phyloP scores from a whole-genome alignment of 306 rosid species.

The Trifolium subterraneum region DNA sequence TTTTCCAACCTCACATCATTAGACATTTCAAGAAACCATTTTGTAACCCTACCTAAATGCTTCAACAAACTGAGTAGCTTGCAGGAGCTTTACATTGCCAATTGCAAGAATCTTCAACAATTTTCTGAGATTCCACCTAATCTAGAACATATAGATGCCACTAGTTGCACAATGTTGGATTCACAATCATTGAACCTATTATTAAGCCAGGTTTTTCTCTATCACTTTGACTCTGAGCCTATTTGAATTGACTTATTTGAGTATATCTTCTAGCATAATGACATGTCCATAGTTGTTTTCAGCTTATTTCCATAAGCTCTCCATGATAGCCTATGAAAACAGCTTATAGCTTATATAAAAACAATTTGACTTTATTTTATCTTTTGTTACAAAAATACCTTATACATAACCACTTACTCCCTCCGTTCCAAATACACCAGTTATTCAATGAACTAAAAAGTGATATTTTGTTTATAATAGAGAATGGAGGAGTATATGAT shows the following conservation, averaged over 20 bases:
- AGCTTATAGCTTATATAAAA: background rate
- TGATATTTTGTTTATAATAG: too few relatives aligned
- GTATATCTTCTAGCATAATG: background rate
- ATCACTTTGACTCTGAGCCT: background rate
- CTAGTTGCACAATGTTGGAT: constrained; percentile 37
- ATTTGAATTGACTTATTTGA: background rate
- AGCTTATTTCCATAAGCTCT: background rate
- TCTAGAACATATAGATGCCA: constrained; percentile 40
- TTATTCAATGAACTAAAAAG: too few relatives aligned
- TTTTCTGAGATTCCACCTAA: constrained; percentile 41
- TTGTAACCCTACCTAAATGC: constrained; percentile 40
- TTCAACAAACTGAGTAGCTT: constrained; percentile 35
- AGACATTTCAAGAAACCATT: constrained; percentile 42
- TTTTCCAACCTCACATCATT: constrained; percentile 22
- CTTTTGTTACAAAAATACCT: too few relatives aligned
- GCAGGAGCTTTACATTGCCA: constrained; percentile 39
- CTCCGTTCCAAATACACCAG: too few relatives aligned
- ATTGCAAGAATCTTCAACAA: constrained; percentile 42
- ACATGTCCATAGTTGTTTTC: background rate
- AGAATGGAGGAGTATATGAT: too few relatives aligned
- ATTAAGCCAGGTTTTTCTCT: constrained; percentile 41
- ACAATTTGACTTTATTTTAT: background rate
- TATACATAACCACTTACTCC: too few relatives aligned
- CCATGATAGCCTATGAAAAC: background rate
- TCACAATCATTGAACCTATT: constrained; percentile 37